Evolutionary conservation across 148 eudicot genomes (phyloP), one percentile per base, ranked within the genome.

Genomic region (Pouteria glomerata): DNA sequence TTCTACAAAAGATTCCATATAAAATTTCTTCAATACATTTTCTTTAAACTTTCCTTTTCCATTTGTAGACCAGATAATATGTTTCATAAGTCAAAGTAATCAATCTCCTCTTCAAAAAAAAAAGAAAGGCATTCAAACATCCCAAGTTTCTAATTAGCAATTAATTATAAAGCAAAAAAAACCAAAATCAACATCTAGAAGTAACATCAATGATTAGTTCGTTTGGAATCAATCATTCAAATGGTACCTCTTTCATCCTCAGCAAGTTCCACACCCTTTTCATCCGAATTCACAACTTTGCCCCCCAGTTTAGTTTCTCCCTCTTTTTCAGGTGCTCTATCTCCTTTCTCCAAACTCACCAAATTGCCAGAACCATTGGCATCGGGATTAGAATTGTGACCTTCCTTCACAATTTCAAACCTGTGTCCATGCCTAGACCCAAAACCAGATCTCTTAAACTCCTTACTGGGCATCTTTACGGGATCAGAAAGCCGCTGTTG

Each of bases 381-480:
- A 37, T 78, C 79, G 26, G 56, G 69, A 59, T 47, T 37, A 0
- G 21, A 41, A 53, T 55, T 56, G 58, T 65, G 60, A 39, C 39
- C 55, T 50, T 71, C 78, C 73, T 81, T 78, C 11, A 63, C 72
- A 58, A 13, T 35, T 29, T 76, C 81, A 62, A 58, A 72, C 72
- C 82, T 75, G 39, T 76, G 82, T 35, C 81, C 82, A 23, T 74
- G 77, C 66, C 82, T 75, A 48, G 57, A 57, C 79, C 80, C 77
- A 66, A 52, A 27, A 57, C 82, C 77, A 66, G 74, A 78, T 76
- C 87, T 79, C 85, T 59, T 85, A 57, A 76, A 84, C 61, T 84
- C 89, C 71, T 79, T 81, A 56, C 70, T 79, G 0, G 66, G 14
- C 72, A 37, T 74, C 85, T 70, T 82, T 19, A 55, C 69, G 39